These are phyloP conservation scores for Aspergillus latus DNA, from an alignment of 2,329 filamentous ascomycete species.

Conservation along the genomic window DNA sequence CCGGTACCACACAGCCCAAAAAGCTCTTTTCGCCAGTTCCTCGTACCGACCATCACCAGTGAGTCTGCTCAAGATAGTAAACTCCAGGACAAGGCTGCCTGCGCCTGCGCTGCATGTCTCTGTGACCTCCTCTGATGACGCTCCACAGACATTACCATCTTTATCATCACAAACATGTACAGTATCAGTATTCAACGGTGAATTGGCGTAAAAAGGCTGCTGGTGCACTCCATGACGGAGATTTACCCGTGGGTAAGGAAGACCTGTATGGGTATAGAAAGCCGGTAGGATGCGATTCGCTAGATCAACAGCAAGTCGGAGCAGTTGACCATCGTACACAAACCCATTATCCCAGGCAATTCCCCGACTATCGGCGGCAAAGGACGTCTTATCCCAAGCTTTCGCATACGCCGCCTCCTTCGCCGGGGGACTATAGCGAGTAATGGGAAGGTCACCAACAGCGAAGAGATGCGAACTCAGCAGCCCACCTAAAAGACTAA, in stretches of 20 bases:
- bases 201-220: constrained; percentile 80
- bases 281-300: constrained; percentile 82
- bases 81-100: constrained; percentile 92
- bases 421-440: constrained; percentile 64
- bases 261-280: constrained; percentile 85
- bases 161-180: constrained; percentile 43
- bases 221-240: constrained; percentile 72
- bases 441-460: constrained; percentile 82
- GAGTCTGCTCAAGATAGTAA: constrained; percentile 83
- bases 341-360: constrained; percentile 76
- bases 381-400: constrained; percentile 41
- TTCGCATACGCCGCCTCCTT: constrained; percentile 40
- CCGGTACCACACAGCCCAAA: constrained; percentile 94
- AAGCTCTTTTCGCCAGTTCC: constrained; percentile 82
- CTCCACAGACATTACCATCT: constrained; percentile 34
- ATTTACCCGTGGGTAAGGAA: constrained; percentile 94
- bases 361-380: constrained; percentile 26
- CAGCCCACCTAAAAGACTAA: constrained; percentile 62
- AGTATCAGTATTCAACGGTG: constrained; percentile 62
- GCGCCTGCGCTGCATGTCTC: constrained; percentile 96
- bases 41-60: constrained; percentile 89
- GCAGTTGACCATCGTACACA: constrained; percentile 81
- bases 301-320: constrained; percentile 85
- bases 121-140: constrained; percentile 66
- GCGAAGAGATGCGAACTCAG: constrained; percentile 94